Evolutionary conservation across 805 yeast genomes (phyloP).

Genomic region (Schwanniomyces polymorphus): DNA sequence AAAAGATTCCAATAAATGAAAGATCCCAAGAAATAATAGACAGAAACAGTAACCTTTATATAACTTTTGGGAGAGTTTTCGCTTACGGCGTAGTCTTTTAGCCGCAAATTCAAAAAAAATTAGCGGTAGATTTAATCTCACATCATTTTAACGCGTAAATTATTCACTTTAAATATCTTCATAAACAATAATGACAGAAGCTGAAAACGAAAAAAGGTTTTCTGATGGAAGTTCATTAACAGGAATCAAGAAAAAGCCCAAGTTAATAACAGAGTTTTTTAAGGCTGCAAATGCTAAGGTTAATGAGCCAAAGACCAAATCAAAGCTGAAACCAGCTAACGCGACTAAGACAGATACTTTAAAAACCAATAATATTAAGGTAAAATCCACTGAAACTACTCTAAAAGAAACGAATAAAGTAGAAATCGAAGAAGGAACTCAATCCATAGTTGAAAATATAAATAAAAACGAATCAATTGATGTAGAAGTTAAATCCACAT

Average conservation of each 20-base stretch:
- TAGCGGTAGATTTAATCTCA: too few relatives aligned
- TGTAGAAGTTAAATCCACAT: background rate
- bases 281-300: background rate
- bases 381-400: background rate
- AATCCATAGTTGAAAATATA: background rate
- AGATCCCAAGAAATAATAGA: too few relatives aligned
- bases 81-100: too few relatives aligned
- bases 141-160: too few relatives aligned
- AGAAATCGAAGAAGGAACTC: background rate
- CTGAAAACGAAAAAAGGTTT: background rate
- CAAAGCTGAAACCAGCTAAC: background rate
- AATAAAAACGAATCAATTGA: background rate
- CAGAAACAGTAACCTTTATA: too few relatives aligned
- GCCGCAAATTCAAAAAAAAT: too few relatives aligned
- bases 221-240: background rate
- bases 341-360: background rate
- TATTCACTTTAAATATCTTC: background rate
- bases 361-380: background rate
- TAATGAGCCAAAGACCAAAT: background rate
- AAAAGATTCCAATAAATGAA: too few relatives aligned
- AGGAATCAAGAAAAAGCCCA: slow-evolving; percentile 5
- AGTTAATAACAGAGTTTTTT: slow-evolving; percentile 20
- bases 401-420: background rate
- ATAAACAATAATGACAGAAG: background rate
- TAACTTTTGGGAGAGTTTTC: too few relatives aligned